Evolutionary conservation across 108 stramenopile species (phyloP).

Genomic region (Stephanodiscus triporus): DNA sequence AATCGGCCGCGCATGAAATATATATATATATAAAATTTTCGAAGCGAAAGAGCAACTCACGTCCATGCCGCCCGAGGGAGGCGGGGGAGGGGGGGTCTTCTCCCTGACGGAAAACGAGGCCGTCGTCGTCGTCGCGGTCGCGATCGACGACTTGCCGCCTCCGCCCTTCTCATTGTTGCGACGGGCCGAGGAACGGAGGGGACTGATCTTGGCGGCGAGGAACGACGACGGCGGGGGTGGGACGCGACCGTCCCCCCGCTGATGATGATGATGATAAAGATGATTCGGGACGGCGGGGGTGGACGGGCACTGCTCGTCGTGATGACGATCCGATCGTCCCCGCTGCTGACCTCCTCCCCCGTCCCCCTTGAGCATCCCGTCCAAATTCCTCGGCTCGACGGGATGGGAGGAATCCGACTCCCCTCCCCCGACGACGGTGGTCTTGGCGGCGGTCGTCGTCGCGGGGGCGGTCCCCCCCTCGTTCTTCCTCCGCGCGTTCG

Average conservation of each 20-base stretch:
- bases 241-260: conserved; percentile 7
- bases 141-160: conserved; percentile 13
- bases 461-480: too few relatives aligned
- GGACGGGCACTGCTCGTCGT: conserved; percentile 1
- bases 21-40: background rate
- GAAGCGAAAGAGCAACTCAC: background rate
- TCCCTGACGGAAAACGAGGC: too few relatives aligned
- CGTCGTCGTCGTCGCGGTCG: background rate
- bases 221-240: conserved; percentile 38
- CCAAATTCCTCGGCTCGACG: conserved; percentile 33
- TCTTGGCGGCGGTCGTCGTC: conserved; percentile 19
- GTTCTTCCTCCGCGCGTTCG: conserved; percentile 13
- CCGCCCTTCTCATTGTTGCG: conserved; percentile 18
- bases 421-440: background rate
- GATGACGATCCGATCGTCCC: background rate
- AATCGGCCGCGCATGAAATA: too few relatives aligned
- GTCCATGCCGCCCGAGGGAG: background rate
- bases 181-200: conserved; percentile 34
- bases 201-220: conserved; percentile 51
- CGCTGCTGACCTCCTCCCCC: background rate
- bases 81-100: conserved; percentile 13
- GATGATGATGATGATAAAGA: background rate
- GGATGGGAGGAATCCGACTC: conserved; percentile 12
- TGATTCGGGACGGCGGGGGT: conserved; percentile 2
- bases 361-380: conserved; percentile 12